Base-by-base conservation (phyloP, 176 grass and related monocot species). In the Saccharum spontaneum region DNA sequence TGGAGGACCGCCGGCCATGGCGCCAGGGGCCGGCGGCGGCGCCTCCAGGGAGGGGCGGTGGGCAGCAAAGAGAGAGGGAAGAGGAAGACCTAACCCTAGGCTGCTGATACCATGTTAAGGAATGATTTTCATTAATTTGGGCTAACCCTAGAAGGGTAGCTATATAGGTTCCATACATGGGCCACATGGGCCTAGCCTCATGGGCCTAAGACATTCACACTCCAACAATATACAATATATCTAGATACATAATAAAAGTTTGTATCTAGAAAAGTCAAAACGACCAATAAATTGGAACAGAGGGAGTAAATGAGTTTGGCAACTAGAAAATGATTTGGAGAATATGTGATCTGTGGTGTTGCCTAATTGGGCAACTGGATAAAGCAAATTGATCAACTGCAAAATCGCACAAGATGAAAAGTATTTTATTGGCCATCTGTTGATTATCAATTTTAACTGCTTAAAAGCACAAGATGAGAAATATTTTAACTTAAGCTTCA, bases 391-490 rank as follows among this genome's bases (percentile, higher is more conserved):
- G 26, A 34, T 54, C 44, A 76, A 76, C 17, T 74, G 44, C 71
- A 49, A 31, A 74, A 74, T 50, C 16, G 0, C 44, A 49, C 44
- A 49, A 50, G 12, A 17, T 31, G 45, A 11, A 17, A 55, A 57
- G 4, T 55, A 37, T 34, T 52, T 54, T 54, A 52, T 37, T 2
- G 6, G 9, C 73, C 31, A 76, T 76, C 48, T 57, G 9, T 36
- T 38, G 61, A 26, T 68, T 80, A 62, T 85, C 48, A 49, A 8
- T 69, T 40, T 79, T 79, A 46, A 73, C 70, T 73, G 8, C 40
- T 16, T 45, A 16, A 67, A 73, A 73, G 14, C n/a, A 73, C n/a
- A 45, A 8, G 6, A 46, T 73, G 40, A 46, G 41, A 44, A 44
- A 26, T 28, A 16, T 73, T 72, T 71, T 45, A 46, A 46, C 13